Base-by-base conservation (phyloP, 129 eudicot species). In the Erigeron canadensis region DNA sequence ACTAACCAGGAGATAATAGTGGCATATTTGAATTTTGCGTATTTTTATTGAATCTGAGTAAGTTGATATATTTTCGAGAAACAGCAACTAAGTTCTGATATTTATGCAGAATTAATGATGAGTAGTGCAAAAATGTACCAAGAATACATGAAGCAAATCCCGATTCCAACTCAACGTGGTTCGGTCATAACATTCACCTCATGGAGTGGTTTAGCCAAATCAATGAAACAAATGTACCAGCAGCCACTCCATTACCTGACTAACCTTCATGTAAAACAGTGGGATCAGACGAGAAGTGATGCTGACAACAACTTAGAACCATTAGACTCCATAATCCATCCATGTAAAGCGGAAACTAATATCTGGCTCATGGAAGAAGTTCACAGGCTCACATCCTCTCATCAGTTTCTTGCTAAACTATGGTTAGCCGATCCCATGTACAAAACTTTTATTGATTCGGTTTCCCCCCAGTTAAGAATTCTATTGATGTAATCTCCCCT, bases 191-290 rank as follows among this genome's bases (percentile, higher is more conserved):
- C 95, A 10, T 91, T 82, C 56, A 63, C 65, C 47, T 85, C 97
- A 41, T 91, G 95, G 97, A 72, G 56, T 0, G 86, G 75, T 42
- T 76, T 91, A 45, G 91, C 83, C 41, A 63, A 50, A 18, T 86
- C 97, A 0, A 75, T 84, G 16, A 91, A 88, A 80, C 69, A 78
- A 38, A 40, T 91, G 56, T 91, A 91, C 46, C 75, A 44, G 48
- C 95, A 91, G 66, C 97, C 97, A 7, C 82, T 91, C 7, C 95
- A 91, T 80, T 91, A 87, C 77, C 86, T 87, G 46, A 91, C 97
- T 44, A 91, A 91, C 67, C 51, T 80, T 55, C 89, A 63, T 37
- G 61, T 91, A 57, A 83, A 79, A 63, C 78, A 82, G 41, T 80
- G 79, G 95, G 95, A 91, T 65, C 65, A 71, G 22, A 64, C 68